A percentile compares a stretch with the other conserved stretches of the same genome.
phyloP scores from a whole-genome alignment of 805 yeast species.

The Blastobotrys parvus region DNA sequence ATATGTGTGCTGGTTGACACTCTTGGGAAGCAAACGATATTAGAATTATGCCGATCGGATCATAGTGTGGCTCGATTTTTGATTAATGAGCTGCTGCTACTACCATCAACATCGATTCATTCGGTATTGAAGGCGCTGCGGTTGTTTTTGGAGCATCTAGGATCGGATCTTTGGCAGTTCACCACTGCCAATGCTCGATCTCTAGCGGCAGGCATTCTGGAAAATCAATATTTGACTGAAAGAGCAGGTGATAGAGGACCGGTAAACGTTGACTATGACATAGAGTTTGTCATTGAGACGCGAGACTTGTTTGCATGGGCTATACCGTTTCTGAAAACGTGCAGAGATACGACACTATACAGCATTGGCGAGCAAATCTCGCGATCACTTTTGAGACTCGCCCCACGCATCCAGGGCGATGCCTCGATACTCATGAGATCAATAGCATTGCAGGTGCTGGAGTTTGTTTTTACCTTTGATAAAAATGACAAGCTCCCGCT shows the following conservation, averaged over 20 bases:
- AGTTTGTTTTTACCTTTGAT: background rate
- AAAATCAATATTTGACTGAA: background rate
- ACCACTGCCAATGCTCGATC: background rate
- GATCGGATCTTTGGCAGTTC: background rate
- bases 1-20: background rate
- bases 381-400: background rate
- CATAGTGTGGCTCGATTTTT: background rate
- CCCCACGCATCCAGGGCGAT: background rate
- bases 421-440: background rate
- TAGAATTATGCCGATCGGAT: background rate
- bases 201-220: background rate
- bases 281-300: background rate
- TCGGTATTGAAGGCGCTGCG: background rate
- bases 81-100: background rate
- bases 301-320: slow-evolving; percentile 2
- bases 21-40: background rate
- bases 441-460: background rate
- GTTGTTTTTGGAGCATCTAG: background rate
- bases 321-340: background rate
- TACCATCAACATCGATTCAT: background rate
- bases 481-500: background rate
- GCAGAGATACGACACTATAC: background rate
- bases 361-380: background rate
- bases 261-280: background rate
- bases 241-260: background rate